These are phyloP conservation scores for Solanum aculeatissimum DNA, from an alignment of 305 asterid species.

Conservation along the genomic window DNA sequence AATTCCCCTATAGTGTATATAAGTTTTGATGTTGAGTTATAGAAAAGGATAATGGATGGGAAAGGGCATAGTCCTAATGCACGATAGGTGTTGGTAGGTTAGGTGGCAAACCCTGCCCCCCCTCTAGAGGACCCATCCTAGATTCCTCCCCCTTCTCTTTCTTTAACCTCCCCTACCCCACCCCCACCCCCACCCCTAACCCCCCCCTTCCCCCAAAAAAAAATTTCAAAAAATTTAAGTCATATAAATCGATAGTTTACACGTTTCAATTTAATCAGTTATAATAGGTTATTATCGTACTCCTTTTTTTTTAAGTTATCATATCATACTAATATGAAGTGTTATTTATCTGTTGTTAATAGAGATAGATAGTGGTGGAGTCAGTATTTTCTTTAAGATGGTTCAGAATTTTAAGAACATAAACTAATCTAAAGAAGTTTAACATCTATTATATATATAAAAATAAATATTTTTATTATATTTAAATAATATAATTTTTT, in stretches of 20 bases:
- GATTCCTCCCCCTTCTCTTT: constrained; percentile 25
- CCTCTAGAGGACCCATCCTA: constrained; percentile 41
- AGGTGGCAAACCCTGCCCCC: constrained; percentile 59
- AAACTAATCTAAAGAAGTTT: too few relatives aligned
- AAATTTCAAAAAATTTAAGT: not conserved
- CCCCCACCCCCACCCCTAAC: not conserved
- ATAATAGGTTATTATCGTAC: not conserved
- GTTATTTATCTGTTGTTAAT: not conserved
- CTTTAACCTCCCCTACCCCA: not conserved
- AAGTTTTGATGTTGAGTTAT: not conserved
- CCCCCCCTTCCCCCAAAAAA: not conserved
- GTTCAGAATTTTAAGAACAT: too few relatives aligned
- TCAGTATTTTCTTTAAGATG: too few relatives aligned
- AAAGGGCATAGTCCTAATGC: constrained; percentile 28
- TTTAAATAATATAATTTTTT: too few relatives aligned
- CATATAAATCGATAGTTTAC: not conserved
- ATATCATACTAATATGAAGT: not conserved
- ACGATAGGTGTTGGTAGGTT: constrained; percentile 73
- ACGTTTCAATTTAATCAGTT: not conserved
- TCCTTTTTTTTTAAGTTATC: not conserved
- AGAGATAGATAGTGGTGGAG: not conserved
- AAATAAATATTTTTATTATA: too few relatives aligned
- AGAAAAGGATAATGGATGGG: constrained; percentile 25
- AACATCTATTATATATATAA: too few relatives aligned
- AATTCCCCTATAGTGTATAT: not conserved